Percentiles rank a stretch among this genome's conserved stretches.
Evolutionary conservation across 2,329 filamentous ascomycete species (phyloP).

Genomic region (Davidsoniella eucalypti): DNA sequence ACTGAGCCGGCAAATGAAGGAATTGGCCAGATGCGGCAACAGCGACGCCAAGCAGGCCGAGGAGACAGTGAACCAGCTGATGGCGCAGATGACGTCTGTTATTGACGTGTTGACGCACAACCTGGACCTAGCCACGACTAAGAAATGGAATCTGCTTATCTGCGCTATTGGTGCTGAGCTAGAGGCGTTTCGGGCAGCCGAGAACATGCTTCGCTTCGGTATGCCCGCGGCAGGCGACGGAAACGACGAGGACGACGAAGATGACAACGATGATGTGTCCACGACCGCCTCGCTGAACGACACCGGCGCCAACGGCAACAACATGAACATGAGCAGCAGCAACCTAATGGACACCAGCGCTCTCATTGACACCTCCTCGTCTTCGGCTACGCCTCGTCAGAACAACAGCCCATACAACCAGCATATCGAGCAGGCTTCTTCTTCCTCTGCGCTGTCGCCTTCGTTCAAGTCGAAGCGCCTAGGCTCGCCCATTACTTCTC

Average conservation of each 20-base stretch:
- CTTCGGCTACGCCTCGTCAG: background rate
- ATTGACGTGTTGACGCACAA: slow-evolving; percentile 38
- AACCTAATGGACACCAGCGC: background rate
- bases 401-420: background rate
- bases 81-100: slow-evolving; percentile 39
- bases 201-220: slow-evolving; percentile 32
- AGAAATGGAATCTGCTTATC: slow-evolving; percentile 58
- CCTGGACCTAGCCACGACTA: slow-evolving; percentile 37
- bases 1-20: slow-evolving; percentile 39
- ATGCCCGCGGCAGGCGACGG: slow-evolving; percentile 18
- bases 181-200: slow-evolving; percentile 47
- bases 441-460: no score
- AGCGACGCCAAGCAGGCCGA: slow-evolving; percentile 18
- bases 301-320: slow-evolving; percentile 8
- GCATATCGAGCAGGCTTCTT: no score
- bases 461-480: slow-evolving; percentile 13
- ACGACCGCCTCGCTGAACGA: background rate
- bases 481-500: slow-evolving; percentile 2
- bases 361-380: background rate
- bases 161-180: slow-evolving; percentile 61
- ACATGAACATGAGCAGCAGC: slow-evolving; percentile 12
- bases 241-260: slow-evolving; percentile 11
- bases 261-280: slow-evolving; percentile 14
- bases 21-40: slow-evolving; percentile 14
- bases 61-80: slow-evolving; percentile 27